These are phyloP conservation scores for Kodamaea anthophila DNA, from an alignment of 1,139 yeast genomes.

Conservation along the genomic window DNA sequence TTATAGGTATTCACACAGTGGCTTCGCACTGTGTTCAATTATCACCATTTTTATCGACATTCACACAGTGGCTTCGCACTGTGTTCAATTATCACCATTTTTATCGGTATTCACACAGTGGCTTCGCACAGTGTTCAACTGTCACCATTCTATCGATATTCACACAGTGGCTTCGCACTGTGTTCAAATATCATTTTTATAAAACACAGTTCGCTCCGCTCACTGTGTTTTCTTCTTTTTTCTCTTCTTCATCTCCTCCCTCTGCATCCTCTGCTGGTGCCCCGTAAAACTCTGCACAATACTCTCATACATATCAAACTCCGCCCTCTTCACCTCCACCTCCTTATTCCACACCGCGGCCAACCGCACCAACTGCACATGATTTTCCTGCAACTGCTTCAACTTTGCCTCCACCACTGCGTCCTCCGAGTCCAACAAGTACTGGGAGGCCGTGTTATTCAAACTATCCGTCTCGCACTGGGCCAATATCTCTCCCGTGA, in stretches of 20 bases:
- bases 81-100: too few relatives aligned
- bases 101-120: too few relatives aligned
- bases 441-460: slow-evolving; percentile 26
- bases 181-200: too few relatives aligned
- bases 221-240: slow-evolving; percentile 19
- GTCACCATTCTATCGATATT: too few relatives aligned
- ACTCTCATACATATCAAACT: slow-evolving; percentile 59
- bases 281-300: slow-evolving; percentile 70
- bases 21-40: too few relatives aligned
- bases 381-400: slow-evolving; percentile 22
- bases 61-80: too few relatives aligned
- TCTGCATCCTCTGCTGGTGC: slow-evolving; percentile 53
- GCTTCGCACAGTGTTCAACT: too few relatives aligned
- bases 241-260: slow-evolving; percentile 42
- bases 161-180: too few relatives aligned
- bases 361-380: slow-evolving; percentile 26
- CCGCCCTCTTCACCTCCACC: slow-evolving; percentile 37
- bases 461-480: slow-evolving; percentile 32
- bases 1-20: too few relatives aligned
- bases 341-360: slow-evolving; percentile 47
- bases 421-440: slow-evolving; percentile 17
- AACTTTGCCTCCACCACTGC: slow-evolving; percentile 24
- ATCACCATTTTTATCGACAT: too few relatives aligned
- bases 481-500: slow-evolving; percentile 25
- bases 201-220: neutral